Percentiles rank a stretch among this genome's conserved stretches.
Evolutionary conservation across 768 basidiomycete species (phyloP).

Genomic region (Lyophyllum shimeji): DNA sequence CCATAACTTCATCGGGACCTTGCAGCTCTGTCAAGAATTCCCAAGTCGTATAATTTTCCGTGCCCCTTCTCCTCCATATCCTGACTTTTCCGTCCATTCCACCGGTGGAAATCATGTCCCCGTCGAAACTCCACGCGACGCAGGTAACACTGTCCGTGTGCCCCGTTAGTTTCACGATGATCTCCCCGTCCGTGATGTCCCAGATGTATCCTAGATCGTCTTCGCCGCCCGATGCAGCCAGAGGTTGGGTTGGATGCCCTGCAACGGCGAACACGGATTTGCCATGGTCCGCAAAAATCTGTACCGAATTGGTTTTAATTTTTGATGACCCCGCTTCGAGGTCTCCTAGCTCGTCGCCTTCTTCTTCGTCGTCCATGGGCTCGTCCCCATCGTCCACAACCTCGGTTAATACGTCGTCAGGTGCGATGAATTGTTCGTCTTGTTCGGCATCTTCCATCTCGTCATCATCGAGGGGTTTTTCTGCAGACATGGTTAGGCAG

Average conservation of each 20-base stretch:
- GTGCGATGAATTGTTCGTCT: constrained; percentile 60
- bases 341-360: constrained; percentile 48
- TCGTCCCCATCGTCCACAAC: constrained; percentile 64
- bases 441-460: constrained; percentile 38
- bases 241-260: constrained; percentile 76
- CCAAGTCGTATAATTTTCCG: constrained; percentile 76
- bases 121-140: constrained; percentile 81
- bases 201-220: constrained; percentile 95
- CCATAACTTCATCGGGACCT: constrained; percentile 95
- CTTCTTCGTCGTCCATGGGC: constrained; percentile 73
- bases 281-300: constrained; percentile 65
- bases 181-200: constrained; percentile 80
- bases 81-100: constrained; percentile 98
- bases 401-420: constrained; percentile 66
- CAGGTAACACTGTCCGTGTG: constrained; percentile 90
- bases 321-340: constrained; percentile 35
- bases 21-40: constrained; percentile 93
- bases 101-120: constrained; percentile 91
- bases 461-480: constrained; percentile 26
- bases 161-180: constrained; percentile 83
- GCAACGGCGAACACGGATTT: constrained; percentile 84
- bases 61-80: constrained; percentile 86
- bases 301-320: constrained; percentile 63
- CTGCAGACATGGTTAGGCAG: constrained; percentile 28
- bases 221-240: constrained; percentile 92